Percentiles rank a stretch among this genome's conserved stretches.
phyloP scores from a whole-genome alignment of 1,284 basidiomycete species.

The Moesziomyces globuligerus region DNA sequence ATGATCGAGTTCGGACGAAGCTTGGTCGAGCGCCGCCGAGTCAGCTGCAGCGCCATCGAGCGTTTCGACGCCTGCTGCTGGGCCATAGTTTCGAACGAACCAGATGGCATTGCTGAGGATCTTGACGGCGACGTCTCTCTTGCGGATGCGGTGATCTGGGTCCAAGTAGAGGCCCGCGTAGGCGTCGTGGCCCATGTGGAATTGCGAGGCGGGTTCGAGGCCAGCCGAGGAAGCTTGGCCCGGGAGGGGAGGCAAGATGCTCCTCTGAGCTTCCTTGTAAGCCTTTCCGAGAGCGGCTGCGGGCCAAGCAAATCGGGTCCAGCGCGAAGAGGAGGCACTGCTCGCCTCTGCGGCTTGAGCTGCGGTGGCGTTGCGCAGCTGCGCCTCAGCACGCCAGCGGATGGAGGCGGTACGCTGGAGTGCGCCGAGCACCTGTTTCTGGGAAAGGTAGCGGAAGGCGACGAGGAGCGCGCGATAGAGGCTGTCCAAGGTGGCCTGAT shows the following conservation, averaged over 20 bases:
- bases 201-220: slow-evolving; percentile 2
- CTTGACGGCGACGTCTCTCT: slow-evolving; percentile 58
- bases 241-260: slow-evolving; percentile 12
- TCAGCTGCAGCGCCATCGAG: slow-evolving; percentile 1
- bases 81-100: slow-evolving; percentile 54
- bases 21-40: not conserved
- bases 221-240: slow-evolving; percentile 9
- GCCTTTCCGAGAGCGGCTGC: slow-evolving; percentile 46
- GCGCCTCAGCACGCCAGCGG: slow-evolving; percentile 57
- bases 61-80: slow-evolving; percentile 32
- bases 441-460: slow-evolving; percentile 44
- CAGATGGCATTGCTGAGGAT: slow-evolving; percentile 59
- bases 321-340: slow-evolving; percentile 23
- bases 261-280: slow-evolving; percentile 45
- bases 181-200: slow-evolving; percentile 15
- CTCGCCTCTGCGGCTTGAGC: slow-evolving; percentile 31
- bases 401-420: slow-evolving; percentile 57
- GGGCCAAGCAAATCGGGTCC: slow-evolving; percentile 51
- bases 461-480: slow-evolving; percentile 33
- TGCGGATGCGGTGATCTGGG: slow-evolving; percentile 46
- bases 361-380: slow-evolving; percentile 43
- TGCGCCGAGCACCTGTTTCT: slow-evolving; percentile 39
- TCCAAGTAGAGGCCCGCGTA: slow-evolving; percentile 19
- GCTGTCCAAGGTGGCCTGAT: slow-evolving; percentile 36
- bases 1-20: not conserved